Base-by-base conservation (phyloP, 108 stramenopile species). In the Schizochytrium sp. region DNA sequence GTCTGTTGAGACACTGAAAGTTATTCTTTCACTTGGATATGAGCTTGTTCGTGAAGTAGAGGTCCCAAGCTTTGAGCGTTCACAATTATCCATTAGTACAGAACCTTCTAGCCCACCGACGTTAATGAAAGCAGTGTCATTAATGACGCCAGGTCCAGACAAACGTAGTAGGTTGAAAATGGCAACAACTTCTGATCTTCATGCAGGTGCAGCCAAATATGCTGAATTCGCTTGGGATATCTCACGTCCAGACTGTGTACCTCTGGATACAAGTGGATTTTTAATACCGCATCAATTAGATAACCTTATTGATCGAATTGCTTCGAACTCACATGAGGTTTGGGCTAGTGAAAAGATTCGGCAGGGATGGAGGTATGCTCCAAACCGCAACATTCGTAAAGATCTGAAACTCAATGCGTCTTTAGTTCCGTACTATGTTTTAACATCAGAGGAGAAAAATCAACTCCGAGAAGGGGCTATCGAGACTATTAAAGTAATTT, bases 311-410 rank as follows among this genome's bases (percentile, higher is more conserved):
- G 88, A 89, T 28, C 40, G 28, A 4, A 53, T 89, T 38, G 88
- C 88, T n/a, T 53, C 46, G n/a, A 89, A 89, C 88, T 56, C 53
- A 15, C 88, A 89, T 44, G 88, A 89, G 28, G 88, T 89, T 4
- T 89, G 88, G 88, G 88, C 72, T 41, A 49, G 49, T 17, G 64
- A 53, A 2, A 89, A 89, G 56, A 41, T 89, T 10, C 88, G 88
- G 13, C 61, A 49, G 61, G 88, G 88, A 7, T 89, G 72, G 69
- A 49, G 88, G 5, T 72, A 44, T 15, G 88, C 76, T 10, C 76
- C 76, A 40, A 55, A 38, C 3, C 47, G 76, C 15, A 83, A 83
- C 28, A 83, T 83, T 83, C 47, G 53, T 38, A 49, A 49, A 28
- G 76, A 55, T 53, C 53, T 83, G n/a, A 49, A 55, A n/a, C 76